Evolutionary conservation across 805 yeast genomes (phyloP).

Genomic region (Candida ipomoeae): DNA sequence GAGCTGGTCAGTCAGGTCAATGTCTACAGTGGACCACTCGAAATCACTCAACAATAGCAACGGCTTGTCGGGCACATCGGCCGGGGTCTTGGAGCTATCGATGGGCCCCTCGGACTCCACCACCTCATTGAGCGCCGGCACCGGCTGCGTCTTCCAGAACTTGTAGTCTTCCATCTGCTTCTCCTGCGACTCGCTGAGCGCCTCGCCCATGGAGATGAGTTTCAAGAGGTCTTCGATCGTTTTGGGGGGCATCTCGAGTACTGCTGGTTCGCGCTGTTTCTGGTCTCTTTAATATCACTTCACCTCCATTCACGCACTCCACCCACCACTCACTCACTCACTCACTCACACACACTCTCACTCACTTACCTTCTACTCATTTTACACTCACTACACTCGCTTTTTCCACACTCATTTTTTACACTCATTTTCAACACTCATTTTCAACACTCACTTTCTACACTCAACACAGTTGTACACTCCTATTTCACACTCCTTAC

Average conservation of each 20-base stretch:
- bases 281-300: not conserved
- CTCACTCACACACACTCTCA: too few relatives aligned
- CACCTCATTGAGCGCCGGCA: slow-evolving; percentile 66
- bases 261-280: not conserved
- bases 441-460: too few relatives aligned
- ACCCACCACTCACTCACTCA: not conserved
- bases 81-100: slow-evolving; percentile 61
- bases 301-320: not conserved
- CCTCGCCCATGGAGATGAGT: slow-evolving; percentile 50
- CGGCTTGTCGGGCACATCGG: slow-evolving; percentile 67
- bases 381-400: too few relatives aligned
- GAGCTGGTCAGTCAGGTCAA: slow-evolving; percentile 48
- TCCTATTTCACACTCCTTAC: too few relatives aligned
- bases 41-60: slow-evolving; percentile 70
- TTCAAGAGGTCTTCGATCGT: slow-evolving; percentile 57
- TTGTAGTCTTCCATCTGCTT: slow-evolving; percentile 75
- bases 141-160: slow-evolving; percentile 99
- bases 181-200: slow-evolving; percentile 52
- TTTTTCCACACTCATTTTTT: too few relatives aligned
- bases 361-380: too few relatives aligned
- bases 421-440: too few relatives aligned
- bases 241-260: slow-evolving; percentile 8
- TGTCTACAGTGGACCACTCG: slow-evolving; percentile 84
- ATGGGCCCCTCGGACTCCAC: slow-evolving; percentile 77
- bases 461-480: too few relatives aligned